These are phyloP conservation scores for Triticum dicoccoides DNA, from an alignment of 176 grass and related monocot genomes.

Conservation along the genomic window DNA sequence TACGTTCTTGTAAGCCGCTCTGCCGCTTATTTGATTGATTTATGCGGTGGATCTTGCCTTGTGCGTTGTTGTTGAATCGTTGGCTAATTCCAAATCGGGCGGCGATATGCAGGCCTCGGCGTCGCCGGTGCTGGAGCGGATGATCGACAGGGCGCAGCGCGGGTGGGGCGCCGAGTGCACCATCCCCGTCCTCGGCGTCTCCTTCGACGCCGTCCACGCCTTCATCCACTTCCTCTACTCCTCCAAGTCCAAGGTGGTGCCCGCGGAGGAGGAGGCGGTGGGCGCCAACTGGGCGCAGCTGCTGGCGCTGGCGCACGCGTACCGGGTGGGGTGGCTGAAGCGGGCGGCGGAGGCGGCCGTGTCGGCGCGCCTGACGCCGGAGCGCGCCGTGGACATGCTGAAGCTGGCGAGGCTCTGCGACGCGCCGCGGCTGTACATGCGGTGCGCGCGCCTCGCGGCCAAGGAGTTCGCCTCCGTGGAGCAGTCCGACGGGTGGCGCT, in stretches of 20 bases:
- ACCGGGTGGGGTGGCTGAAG: slow-evolving; percentile 81
- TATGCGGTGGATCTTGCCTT: background rate
- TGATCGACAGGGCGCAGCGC: slow-evolving; percentile 47
- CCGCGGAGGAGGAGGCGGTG: slow-evolving; percentile 32
- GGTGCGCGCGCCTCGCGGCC: slow-evolving; percentile 57
- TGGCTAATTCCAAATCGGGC: background rate
- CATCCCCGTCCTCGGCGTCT: slow-evolving; percentile 54
- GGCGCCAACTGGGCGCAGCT: slow-evolving; percentile 55
- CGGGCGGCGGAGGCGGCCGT: slow-evolving; percentile 44
- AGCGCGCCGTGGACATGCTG: slow-evolving; percentile 61
- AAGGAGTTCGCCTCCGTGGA: slow-evolving; percentile 55
- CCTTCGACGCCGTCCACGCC: slow-evolving; percentile 55
- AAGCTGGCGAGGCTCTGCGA: slow-evolving; percentile 84
- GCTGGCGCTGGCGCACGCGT: slow-evolving; percentile 79
- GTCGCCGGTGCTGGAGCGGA: slow-evolving; percentile 76
- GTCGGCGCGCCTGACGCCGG: slow-evolving; percentile 49
- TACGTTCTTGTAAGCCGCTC: slow-evolving; percentile 56
- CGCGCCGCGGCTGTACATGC: slow-evolving; percentile 58
- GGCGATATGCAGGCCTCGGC: slow-evolving; percentile 40
- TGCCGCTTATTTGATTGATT: background rate
- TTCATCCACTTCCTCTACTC: slow-evolving; percentile 74
- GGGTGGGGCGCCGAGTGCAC: slow-evolving; percentile 36
- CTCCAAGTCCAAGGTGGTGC: slow-evolving; percentile 27
- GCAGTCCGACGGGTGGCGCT: slow-evolving; percentile 72
- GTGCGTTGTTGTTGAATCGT: background rate